Conservation (phyloP, 148 eudicot species). For the Cornus florida region DNA sequence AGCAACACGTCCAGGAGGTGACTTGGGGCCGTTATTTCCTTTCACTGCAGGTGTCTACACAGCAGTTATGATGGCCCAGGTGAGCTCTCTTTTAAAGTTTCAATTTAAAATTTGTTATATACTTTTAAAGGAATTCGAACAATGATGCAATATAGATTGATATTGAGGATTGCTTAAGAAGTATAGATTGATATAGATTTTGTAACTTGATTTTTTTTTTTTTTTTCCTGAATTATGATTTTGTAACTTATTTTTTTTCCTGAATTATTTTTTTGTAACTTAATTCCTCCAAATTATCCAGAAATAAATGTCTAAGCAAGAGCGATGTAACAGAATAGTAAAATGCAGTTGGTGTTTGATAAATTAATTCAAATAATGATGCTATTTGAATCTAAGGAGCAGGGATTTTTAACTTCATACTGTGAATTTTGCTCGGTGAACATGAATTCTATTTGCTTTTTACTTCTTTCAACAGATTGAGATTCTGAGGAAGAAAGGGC, state of each 20-base stretch:
- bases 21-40: conserved; percentile 86
- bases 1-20: conserved; percentile 75
- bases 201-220: background rate
- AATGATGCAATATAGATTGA: background rate
- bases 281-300: background rate
- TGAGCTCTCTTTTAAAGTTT: conserved; percentile 17
- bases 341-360: background rate
- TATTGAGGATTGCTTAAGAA: background rate
- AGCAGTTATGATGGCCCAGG: conserved; percentile 99
- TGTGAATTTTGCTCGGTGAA: background rate
- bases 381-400: background rate
- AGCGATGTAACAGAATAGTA: background rate
- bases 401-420: background rate
- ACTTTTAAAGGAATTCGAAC: background rate
- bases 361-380: background rate
- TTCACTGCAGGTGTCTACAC: conserved; percentile 96
- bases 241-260: too few relatives aligned
- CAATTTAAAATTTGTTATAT: too few relatives aligned
- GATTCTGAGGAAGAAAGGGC: conserved; percentile 93
- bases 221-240: too few relatives aligned
- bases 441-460: background rate
- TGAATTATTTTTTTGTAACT: too few relatives aligned
- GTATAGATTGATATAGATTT: background rate
- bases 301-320: background rate
- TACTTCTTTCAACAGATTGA: conserved; percentile 51